Evolutionary conservation across 805 yeast genomes (phyloP), one percentile per base, ranked within the genome.

Genomic region (Helenozyma baotianmanensis): DNA sequence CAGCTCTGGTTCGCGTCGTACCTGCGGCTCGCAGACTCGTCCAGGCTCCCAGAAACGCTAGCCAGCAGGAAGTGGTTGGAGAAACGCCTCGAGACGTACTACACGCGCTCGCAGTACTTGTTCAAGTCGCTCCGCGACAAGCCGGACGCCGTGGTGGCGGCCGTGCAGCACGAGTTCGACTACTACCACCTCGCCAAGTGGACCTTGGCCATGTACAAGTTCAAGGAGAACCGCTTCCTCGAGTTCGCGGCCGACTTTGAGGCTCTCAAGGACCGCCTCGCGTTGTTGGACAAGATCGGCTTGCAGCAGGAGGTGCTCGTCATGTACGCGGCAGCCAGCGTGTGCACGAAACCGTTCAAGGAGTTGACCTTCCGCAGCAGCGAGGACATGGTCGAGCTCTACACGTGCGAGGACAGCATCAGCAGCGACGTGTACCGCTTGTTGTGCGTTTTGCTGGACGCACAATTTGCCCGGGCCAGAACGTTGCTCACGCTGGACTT

Each of bases 261-360:
- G 4, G 27, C 31, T 4, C 34, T 57, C 15, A 28, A 36, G 14
- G 27, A 13, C 14, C 29, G 40, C 1, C 7, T 40, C n/a, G 11
- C 25, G 1, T 18, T 26, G 13, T 29, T 39, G 10, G 26, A 32
- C 7, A 12, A 11, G 2, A 22, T 40, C 6, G 25, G 12, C 21
- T 27, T 39, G 21, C 21, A 25, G 7, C 38, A 21, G 3, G 50
- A 49, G 28, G 33, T 59, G 5, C 34, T 58, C 12, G 26, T 45
- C 4, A 43, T 58, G 51, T 49, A 53, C 25, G 51, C 49, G 2
- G 38, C 58, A 7, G 51, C 54, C 2, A 38, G 49, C 14, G 41
- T 60, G 2, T 51, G 58, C 6, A 30, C 53, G 9, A 47, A 52
- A 34, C 64, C 68, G 9, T 59, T 58, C 44, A 53, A 48, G 24